Evolutionary conservation across 2,329 filamentous ascomycete species (phyloP).

Genomic region (Xylaria sp.): DNA sequence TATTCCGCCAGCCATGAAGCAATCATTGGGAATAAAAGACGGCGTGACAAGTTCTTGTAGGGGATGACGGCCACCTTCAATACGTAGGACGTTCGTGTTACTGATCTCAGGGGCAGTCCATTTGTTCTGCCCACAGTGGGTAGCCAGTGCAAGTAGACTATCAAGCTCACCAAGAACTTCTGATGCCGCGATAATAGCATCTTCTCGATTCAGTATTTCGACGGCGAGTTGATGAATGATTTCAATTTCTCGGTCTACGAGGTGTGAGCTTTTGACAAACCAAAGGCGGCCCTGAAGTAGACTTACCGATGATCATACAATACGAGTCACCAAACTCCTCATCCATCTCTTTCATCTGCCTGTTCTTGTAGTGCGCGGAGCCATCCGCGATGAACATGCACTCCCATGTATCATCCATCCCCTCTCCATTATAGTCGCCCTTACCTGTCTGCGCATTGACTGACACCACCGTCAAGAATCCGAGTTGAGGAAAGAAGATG

Average conservation of each 20-base stretch:
- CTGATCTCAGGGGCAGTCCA: conserved; percentile 67
- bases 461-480: conserved; percentile 75
- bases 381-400: conserved; percentile 68
- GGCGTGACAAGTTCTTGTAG: conserved; percentile 79
- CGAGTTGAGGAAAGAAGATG: conserved; percentile 85
- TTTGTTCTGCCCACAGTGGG: conserved; percentile 69
- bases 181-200: conserved; percentile 62
- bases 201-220: conserved; percentile 63
- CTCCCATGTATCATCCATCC: conserved; percentile 61
- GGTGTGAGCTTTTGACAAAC: conserved; percentile 9
- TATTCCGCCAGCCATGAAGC: conserved; percentile 59
- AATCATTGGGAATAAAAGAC: conserved; percentile 79
- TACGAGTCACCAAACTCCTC: conserved; percentile 78
- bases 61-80: conserved; percentile 76
- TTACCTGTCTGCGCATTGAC: conserved; percentile 54
- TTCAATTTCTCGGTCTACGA: conserved; percentile 76
- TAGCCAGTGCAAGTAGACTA: conserved; percentile 72
- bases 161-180: conserved; percentile 84
- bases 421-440: conserved; percentile 59
- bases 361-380: conserved; percentile 80
- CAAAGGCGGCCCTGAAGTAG: not conserved
- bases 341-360: conserved; percentile 75
- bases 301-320: conserved; percentile 70
- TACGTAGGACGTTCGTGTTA: conserved; percentile 62
- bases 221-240: conserved; percentile 74